These are phyloP conservation scores for Penicillium nordicum DNA, from an alignment of 2,329 filamentous ascomycete genomes.

Conservation along the genomic window DNA sequence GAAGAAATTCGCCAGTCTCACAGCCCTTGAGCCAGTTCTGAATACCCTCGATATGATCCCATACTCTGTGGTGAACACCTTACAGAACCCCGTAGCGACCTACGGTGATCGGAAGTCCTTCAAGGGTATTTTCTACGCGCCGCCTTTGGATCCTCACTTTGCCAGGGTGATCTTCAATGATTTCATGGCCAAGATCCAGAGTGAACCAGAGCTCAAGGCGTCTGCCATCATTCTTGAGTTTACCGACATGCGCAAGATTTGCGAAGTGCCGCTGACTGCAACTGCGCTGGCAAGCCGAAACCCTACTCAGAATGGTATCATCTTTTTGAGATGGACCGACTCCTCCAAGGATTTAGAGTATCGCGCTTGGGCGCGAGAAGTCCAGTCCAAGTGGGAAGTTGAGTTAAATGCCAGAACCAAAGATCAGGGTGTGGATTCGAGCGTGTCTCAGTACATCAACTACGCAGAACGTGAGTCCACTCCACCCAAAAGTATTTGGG, in stretches of 20 bases:
- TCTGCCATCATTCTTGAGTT: slow-evolving; percentile 43
- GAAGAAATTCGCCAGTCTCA: slow-evolving; percentile 35
- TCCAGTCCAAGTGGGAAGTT: slow-evolving; percentile 27
- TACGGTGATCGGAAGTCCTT: slow-evolving; percentile 43
- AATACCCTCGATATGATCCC: slow-evolving; percentile 42
- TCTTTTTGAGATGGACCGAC: slow-evolving; percentile 43
- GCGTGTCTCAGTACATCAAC: slow-evolving; percentile 37
- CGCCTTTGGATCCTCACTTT: slow-evolving; percentile 40
- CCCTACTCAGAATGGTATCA: slow-evolving; percentile 44
- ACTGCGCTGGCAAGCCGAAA: slow-evolving; percentile 50
- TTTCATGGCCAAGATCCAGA: slow-evolving; percentile 28
- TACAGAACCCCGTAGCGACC: slow-evolving; percentile 37
- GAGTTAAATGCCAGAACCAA: slow-evolving; percentile 18
- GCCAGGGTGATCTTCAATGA: slow-evolving; percentile 31
- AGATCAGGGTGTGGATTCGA: neutral
- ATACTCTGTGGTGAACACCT: slow-evolving; percentile 42
- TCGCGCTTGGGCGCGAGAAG: slow-evolving; percentile 39
- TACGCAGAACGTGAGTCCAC: slow-evolving; percentile 33
- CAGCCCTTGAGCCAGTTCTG: slow-evolving; percentile 38
- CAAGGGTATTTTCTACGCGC: slow-evolving; percentile 46
- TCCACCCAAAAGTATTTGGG: no score
- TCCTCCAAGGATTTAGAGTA: slow-evolving; percentile 36
- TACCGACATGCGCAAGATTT: slow-evolving; percentile 41
- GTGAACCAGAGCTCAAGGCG: slow-evolving; percentile 29
- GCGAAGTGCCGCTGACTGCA: slow-evolving; percentile 32